Evolutionary conservation across 73 alveolate genomes (phyloP).

Genomic region (Effrenium voratum): DNA sequence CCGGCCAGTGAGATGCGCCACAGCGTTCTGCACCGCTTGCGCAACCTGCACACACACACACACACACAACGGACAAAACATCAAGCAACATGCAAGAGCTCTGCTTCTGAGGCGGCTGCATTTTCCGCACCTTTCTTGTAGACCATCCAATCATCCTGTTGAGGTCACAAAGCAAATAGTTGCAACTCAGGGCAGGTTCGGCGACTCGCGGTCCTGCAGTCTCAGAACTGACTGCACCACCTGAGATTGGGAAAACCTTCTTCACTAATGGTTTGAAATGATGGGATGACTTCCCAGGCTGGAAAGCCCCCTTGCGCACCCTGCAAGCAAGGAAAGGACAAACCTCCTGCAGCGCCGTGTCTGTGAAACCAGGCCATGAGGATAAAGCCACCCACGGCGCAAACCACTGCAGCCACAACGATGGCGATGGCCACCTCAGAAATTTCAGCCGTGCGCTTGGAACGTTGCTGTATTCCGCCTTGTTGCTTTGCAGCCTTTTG

Average conservation of each 20-base stretch:
- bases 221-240: slow-evolving; percentile 29
- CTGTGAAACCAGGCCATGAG: too few species aligned
- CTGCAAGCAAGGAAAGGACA: too few species aligned
- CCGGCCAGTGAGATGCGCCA: slow-evolving; percentile 69
- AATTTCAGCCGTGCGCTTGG: background rate
- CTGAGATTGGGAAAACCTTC: too few species aligned
- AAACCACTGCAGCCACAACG: slow-evolving; percentile 62
- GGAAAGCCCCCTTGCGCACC: too few species aligned
- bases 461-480: background rate
- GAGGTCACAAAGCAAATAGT: background rate
- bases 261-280: too few species aligned
- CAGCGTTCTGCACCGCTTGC: slow-evolving; percentile 47
- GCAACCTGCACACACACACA: slow-evolving; percentile 40
- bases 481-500: background rate
- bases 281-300: too few species aligned
- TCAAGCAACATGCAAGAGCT: background rate
- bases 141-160: slow-evolving; percentile 73
- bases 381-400: slow-evolving; percentile 31
- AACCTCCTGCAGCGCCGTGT: too few species aligned
- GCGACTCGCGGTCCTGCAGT: slow-evolving; percentile 6
- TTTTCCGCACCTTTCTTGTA: slow-evolving; percentile 86
- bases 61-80: too few species aligned
- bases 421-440: slow-evolving; percentile 45
- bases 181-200: background rate
- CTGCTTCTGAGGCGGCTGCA: background rate